Evolutionary conservation across 2,329 filamentous ascomycete genomes (phyloP), one percentile per base, ranked within the genome.

Genomic region (Basipetospora chlamydospora): DNA sequence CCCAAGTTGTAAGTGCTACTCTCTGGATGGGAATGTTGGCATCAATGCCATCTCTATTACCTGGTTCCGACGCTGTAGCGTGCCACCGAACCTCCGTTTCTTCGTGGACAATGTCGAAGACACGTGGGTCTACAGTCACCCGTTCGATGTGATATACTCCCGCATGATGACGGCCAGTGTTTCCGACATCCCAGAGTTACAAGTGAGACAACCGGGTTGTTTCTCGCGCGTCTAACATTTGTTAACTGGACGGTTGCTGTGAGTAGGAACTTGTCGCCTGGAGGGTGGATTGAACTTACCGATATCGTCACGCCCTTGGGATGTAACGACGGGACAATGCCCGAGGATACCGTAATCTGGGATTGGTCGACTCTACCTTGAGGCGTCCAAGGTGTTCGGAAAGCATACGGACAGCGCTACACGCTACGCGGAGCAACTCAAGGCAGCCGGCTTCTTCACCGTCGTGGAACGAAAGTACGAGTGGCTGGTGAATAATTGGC

Each of bases 401-500:
- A 50, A 57, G 2, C 44, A 49, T 2, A 44, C 50, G 7, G 43
- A 49, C 23, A 52, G 49, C 16, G 51, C 49, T 0, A 44, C 44
- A 0, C 30, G 38, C 1, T 57, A 56, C 34, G 51, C 49, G 35
- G 42, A 51, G 28, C 57, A 61, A 37, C 56, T 74, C 44, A 50
- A 54, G 3, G 63, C 65, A 10, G 67, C 62, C 0, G 72, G 72
- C 1, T 75, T 75, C 42, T 52, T 58, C 30, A 60, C 72, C 37
- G 61, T 76, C 0, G 51, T 52, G 0, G 62, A 71, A 45, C 51
- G 57, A 2, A 45, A 64, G 5, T 65, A 57, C 44, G 65, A 62
- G 47, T 63, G 67, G 53, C 68, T 69, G 1, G 57, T 57, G 23
- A 67, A 64, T 43, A 48, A 55, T 9, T 74, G 70, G 68, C 62